A percentile compares a stretch with the other conserved stretches of the same genome.
phyloP scores from a whole-genome alignment of 2,329 filamentous ascomycete species.

The Penicillium sp. region DNA sequence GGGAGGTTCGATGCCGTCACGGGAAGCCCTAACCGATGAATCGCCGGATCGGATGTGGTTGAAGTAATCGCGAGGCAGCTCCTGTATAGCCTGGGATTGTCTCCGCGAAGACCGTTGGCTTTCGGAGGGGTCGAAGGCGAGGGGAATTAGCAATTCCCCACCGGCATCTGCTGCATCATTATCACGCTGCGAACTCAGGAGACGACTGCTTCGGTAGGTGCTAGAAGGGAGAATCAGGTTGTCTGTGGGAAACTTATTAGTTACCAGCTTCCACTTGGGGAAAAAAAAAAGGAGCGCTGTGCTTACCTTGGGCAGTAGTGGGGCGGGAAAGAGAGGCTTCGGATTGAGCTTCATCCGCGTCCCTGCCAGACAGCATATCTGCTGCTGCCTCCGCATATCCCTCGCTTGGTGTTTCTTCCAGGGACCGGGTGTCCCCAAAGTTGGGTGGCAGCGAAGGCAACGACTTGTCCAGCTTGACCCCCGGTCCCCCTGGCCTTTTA shows the following conservation, averaged over 20 bases:
- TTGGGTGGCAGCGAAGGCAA: slow-evolving; percentile 85
- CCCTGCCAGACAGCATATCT: slow-evolving; percentile 28
- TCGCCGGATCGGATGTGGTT: slow-evolving; percentile 29
- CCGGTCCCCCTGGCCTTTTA: slow-evolving; percentile 42
- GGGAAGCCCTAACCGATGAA: slow-evolving; percentile 26
- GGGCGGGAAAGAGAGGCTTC: slow-evolving; percentile 27
- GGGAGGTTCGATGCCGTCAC: slow-evolving; percentile 22
- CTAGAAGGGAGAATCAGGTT: slow-evolving; percentile 71
- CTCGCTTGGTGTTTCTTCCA: slow-evolving; percentile 59
- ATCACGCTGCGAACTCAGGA: slow-evolving; percentile 59
- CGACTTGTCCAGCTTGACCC: slow-evolving; percentile 81
- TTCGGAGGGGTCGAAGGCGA: slow-evolving; percentile 71
- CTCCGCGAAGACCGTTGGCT: slow-evolving; percentile 54
- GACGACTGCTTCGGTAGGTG: slow-evolving; percentile 75
- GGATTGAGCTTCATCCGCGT: slow-evolving; percentile 18
- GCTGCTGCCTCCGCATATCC: slow-evolving; percentile 60
- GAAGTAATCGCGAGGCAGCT: slow-evolving; percentile 61
- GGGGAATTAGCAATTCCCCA: slow-evolving; percentile 73
- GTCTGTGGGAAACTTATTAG: slow-evolving; percentile 39
- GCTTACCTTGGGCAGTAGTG: slow-evolving; percentile 34
- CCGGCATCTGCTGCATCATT: slow-evolving; percentile 59
- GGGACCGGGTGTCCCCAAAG: slow-evolving; percentile 61
- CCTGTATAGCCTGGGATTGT: slow-evolving; percentile 44
- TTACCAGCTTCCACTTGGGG: not conserved
- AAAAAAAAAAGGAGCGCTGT: not conserved